These are phyloP conservation scores for Penicillium polonicum DNA, from an alignment of 2,329 filamentous ascomycete species.

Conservation along the genomic window DNA sequence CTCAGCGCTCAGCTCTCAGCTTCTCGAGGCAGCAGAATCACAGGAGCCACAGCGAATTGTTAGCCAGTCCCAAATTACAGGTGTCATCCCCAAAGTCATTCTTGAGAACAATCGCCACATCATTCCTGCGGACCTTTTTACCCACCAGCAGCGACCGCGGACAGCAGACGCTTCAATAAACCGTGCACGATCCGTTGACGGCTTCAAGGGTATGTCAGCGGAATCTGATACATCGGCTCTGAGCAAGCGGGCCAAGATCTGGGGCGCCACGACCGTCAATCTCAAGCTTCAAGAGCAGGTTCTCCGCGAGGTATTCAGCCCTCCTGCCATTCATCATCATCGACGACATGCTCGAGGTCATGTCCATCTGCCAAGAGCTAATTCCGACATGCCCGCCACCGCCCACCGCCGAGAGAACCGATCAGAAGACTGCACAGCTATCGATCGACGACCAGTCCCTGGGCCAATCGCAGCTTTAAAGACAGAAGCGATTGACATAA, in stretches of 20 bases:
- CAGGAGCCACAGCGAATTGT: constrained; percentile 55
- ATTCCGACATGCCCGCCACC: constrained; percentile 29
- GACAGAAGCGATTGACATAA: constrained; percentile 31
- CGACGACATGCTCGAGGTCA: constrained; percentile 66
- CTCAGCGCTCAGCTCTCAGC: constrained; percentile 13
- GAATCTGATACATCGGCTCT: constrained; percentile 31
- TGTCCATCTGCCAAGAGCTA: constrained; percentile 59
- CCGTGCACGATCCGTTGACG: constrained; percentile 23
- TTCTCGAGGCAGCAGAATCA: constrained; percentile 30
- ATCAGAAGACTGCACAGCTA: constrained; percentile 34
- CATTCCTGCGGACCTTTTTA: constrained; percentile 78
- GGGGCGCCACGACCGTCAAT: constrained; percentile 92
- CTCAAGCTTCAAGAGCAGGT: constrained; percentile 84
- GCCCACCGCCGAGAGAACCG: constrained; percentile 33
- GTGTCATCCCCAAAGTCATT: constrained; percentile 81
- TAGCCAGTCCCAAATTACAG: constrained; percentile 73
- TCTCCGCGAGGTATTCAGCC: constrained; percentile 85
- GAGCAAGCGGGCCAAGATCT: constrained; percentile 57
- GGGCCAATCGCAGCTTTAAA: constrained; percentile 23
- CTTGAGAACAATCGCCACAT: constrained; percentile 95
- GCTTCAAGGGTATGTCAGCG: constrained; percentile 18
- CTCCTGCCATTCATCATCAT: constrained; percentile 77
- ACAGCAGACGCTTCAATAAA: constrained; percentile 32
- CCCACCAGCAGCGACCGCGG: constrained; percentile 53
- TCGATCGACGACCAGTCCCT: constrained; percentile 21